Base-by-base conservation (phyloP, 2,329 filamentous ascomycete genomes). In the Claviceps sorghi region DNA sequence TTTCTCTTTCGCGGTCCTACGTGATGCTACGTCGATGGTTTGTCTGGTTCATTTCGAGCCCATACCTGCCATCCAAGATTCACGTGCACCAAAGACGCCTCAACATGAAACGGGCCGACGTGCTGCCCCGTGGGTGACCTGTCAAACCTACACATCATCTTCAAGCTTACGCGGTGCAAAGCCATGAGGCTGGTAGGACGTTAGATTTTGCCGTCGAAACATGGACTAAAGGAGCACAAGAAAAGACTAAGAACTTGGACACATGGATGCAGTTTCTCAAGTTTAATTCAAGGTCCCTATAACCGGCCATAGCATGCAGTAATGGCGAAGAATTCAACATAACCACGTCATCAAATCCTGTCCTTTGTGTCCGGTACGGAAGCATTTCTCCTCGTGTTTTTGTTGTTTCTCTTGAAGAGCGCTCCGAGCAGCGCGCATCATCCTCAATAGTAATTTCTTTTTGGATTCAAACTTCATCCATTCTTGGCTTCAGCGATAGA, bases 261-360 rank as follows among this genome's bases (percentile, higher is more conserved):
- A 36, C 11, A 36, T 3, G 11, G 17, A n/a, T 38, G 36, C 36
- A n/a, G 36, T 38, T 38, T 38, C 36, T 29, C 43, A 30, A 29
- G 26, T 30, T 21, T 41, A n/a, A 41, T 51, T 51, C 21, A 36
- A 44, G 40, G 43, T 71, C 71, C 71, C 67, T 71, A 67, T 68
- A 67, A 69, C 71, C 65, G 62, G 67, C 64, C 71, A 65, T 71
- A 68, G 69, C 65, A 72, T 72, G 70, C 65, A 72, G 66, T 63
- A 65, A 63, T 60, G 62, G 64, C 63, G 60, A 46, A 26, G 66
- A 67, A 66, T 64, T 48, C 61, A 60, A 67, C 62, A 67, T 63
- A 62, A 63, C 61, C 61, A 63, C 62, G 49, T 41, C 43, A 55
- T 52, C 61, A 62, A 64, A 19, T 15, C 63, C 56, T 58, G 64